Evolutionary conservation across 495 filamentous ascomycete species (phyloP), one percentile per base, ranked within the genome.

Genomic region (Tuber umbilicatum): DNA sequence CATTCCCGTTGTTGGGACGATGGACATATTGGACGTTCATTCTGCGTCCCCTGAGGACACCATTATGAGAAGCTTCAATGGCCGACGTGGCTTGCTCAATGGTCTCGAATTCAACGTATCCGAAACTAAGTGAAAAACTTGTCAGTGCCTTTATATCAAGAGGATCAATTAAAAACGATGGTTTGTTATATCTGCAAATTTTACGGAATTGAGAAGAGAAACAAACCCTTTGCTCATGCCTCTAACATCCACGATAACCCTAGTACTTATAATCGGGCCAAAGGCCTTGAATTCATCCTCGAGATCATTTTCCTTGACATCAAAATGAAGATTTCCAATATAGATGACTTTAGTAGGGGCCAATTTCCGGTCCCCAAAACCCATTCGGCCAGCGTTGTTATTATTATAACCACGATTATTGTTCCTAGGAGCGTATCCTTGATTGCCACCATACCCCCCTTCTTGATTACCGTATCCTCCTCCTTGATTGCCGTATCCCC

Each of bases 191-290:
- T 27, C 74, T 37, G 50, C 68, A 60, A 68, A 41, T 41, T 42
- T 40, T 31, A 14, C 39, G 31, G 71, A 68, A 67, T n/a, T 73
- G 47, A 70, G 68, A 67, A 35, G 55, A 73, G 68, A 64, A 64
- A 86, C 90, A 82, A 86, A 96, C 92, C 95, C 95, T 88, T 91
- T 94, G 86, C 93, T 97, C 76, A 94, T 82, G 42, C 93, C 93
- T 70, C 91, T 87, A 37, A 83, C 82, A 84, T 97, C 93, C 70
- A 86, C 87, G 38, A 90, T 87, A 74, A 97, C 84, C 70, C 83
- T 86, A 19, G 85, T 75, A 2, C 83, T 81, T 35, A 83, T 60
- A 69, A 97, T 85, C 37, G 85, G 82, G 31, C 93, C 94, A 79
- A 87, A 94, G 71, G 89, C 86, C 73, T 85, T 83, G 75, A 94